Evolutionary conservation across 768 basidiomycete genomes (phyloP).

Genomic region (Suillus subalutaceus): DNA sequence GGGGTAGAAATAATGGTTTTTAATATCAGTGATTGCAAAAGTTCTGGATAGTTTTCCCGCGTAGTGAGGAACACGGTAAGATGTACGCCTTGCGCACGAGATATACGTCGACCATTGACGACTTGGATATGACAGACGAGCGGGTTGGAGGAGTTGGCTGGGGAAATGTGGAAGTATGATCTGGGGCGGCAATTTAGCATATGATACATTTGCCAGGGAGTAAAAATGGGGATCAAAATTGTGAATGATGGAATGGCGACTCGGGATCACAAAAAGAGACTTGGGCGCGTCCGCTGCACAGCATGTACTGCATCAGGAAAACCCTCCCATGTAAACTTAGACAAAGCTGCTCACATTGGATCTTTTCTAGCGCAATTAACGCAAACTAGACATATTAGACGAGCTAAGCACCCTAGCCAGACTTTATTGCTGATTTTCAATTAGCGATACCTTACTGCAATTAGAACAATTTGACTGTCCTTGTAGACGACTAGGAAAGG

Average conservation of each 20-base stretch:
- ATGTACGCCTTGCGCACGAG: no score
- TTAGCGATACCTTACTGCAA: no score
- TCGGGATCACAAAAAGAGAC: neutral
- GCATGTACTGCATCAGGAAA: neutral
- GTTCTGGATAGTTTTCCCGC: neutral
- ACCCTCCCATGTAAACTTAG: no score
- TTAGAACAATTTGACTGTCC: no score
- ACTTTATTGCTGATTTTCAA: no score
- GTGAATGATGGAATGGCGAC: neutral
- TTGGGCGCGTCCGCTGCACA: neutral
- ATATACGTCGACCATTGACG: neutral
- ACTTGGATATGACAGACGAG: neutral
- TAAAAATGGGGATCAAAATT: neutral
- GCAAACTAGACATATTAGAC: no score
- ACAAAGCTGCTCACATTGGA: no score
- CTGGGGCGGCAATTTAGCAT: neutral
- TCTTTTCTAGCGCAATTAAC: no score
- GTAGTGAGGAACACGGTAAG: neutral
- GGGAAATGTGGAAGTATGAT: neutral
- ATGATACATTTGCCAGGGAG: neutral
- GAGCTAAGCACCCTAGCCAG: no score
- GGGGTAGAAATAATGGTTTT: neutral
- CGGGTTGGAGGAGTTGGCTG: neutral
- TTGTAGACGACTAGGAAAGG: no score
- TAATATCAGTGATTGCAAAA: neutral